Percentiles rank a stretch among this genome's conserved stretches.
phyloP scores from a whole-genome alignment of 2,329 filamentous ascomycete species.

The Epichloe amarillans region DNA sequence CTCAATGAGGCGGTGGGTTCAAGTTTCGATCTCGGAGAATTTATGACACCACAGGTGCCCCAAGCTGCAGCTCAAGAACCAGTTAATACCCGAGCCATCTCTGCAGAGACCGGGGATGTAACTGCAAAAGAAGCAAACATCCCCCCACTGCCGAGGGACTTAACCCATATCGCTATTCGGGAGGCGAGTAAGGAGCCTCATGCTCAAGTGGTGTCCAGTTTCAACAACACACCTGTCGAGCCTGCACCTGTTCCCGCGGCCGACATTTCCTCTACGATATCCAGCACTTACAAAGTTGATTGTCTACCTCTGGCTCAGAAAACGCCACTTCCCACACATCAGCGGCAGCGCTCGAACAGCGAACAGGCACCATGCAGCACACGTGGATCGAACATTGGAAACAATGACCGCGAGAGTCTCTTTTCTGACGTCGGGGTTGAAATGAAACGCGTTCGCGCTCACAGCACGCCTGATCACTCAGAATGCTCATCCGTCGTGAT shows the following conservation, averaged over 20 bases:
- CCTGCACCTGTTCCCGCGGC: not conserved
- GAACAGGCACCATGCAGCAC: not conserved
- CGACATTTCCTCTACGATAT: not conserved
- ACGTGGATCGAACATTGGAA: not conserved
- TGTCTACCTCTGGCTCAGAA: not conserved
- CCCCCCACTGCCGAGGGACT: not conserved
- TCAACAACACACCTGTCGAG: not conserved
- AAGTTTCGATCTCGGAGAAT: slow-evolving; percentile 1
- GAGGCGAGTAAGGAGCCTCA: not conserved
- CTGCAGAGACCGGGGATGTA: not conserved
- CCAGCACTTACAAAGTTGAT: not conserved
- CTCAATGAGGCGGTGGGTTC: slow-evolving; percentile 7
- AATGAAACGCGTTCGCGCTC: slow-evolving; percentile 2
- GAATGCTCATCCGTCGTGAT: not conserved
- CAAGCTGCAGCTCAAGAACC: not conserved
- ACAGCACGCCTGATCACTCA: slow-evolving; percentile 1
- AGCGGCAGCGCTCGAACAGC: slow-evolving; percentile 3
- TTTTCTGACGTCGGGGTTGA: not conserved
- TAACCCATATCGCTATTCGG: not conserved
- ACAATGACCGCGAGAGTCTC: not conserved
- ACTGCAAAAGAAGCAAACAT: not conserved
- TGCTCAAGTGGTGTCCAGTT: not conserved
- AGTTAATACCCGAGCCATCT: not conserved
- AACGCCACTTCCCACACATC: not conserved
- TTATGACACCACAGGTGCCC: not conserved